A percentile compares a stretch with the other conserved stretches of the same genome.
These are phyloP conservation scores for Cytospora leucostoma DNA, from an alignment of 2,329 filamentous ascomycete species.

Conservation along the genomic window DNA sequence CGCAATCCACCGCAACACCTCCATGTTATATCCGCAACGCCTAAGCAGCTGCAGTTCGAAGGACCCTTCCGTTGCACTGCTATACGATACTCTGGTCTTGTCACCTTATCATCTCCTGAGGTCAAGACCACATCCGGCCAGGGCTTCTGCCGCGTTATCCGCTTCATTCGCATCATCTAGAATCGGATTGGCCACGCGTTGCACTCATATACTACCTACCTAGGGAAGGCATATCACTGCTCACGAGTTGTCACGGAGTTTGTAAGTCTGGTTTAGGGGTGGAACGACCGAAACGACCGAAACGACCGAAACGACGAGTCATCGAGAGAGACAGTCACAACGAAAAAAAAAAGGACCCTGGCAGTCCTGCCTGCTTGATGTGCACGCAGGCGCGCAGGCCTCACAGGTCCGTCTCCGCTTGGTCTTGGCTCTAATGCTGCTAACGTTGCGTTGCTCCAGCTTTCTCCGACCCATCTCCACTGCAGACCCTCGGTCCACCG, in stretches of 20 bases:
- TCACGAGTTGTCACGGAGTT: not conserved
- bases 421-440: too few species aligned
- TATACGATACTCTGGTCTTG: not conserved
- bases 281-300: not conserved
- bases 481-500: too few species aligned
- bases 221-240: too few species aligned
- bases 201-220: not conserved
- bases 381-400: too few species aligned
- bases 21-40: slow-evolving; percentile 4
- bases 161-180: not conserved
- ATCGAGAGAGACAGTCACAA: too few species aligned
- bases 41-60: not conserved
- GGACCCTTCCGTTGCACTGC: not conserved
- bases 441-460: too few species aligned
- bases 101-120: not conserved
- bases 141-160: not conserved
- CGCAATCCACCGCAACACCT: too few species aligned
- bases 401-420: too few species aligned
- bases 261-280: not conserved
- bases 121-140: not conserved
- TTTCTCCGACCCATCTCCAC: too few species aligned
- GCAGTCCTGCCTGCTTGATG: too few species aligned
- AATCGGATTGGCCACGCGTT: not conserved
- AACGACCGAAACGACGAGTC: not conserved
- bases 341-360: too few species aligned